These are phyloP conservation scores for Hypoxylon trugodes DNA, from an alignment of 495 filamentous ascomycete genomes.

Conservation along the genomic window DNA sequence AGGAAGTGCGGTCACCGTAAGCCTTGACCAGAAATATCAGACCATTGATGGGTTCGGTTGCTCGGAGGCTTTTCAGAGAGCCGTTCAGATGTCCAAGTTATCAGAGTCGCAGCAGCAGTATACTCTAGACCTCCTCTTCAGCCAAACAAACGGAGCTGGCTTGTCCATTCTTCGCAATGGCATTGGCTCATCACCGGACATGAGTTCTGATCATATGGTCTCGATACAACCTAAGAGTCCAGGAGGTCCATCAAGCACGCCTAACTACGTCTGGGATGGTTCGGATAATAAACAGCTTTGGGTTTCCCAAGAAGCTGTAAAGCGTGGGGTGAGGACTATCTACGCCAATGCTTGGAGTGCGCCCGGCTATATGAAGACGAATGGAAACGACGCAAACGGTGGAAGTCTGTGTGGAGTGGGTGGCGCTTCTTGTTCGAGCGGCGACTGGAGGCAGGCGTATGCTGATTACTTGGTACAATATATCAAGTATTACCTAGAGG, in stretches of 20 bases:
- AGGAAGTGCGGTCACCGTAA: slow-evolving; percentile 47
- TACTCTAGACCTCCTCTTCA: slow-evolving; percentile 59
- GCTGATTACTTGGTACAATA: slow-evolving; percentile 64
- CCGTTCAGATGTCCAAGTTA: slow-evolving; percentile 46
- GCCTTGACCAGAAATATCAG: slow-evolving; percentile 51
- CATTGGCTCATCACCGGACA: slow-evolving; percentile 57
- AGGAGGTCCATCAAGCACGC: slow-evolving; percentile 43
- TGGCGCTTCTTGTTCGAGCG: slow-evolving; percentile 55
- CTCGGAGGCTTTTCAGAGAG: slow-evolving; percentile 61
- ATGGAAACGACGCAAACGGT: slow-evolving; percentile 58
- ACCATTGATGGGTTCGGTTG: slow-evolving; percentile 61
- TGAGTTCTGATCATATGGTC: slow-evolving; percentile 51
- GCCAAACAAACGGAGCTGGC: slow-evolving; percentile 55
- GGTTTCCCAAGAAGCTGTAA: slow-evolving; percentile 56
- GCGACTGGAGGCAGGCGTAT: slow-evolving; percentile 65
- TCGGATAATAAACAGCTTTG: slow-evolving; percentile 60
- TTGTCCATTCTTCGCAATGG: slow-evolving; percentile 64
- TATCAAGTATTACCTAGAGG: slow-evolving; percentile 55
- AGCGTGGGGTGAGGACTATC: slow-evolving; percentile 57
- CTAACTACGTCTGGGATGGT: slow-evolving; percentile 55
- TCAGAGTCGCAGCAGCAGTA: slow-evolving; percentile 46
- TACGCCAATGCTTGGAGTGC: slow-evolving; percentile 67
- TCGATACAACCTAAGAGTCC: slow-evolving; percentile 55
- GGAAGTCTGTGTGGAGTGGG: slow-evolving; percentile 62
- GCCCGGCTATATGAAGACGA: slow-evolving; percentile 67